Conservation (phyloP, 176 grass and related monocot species). For the Aegilops longissima region DNA sequence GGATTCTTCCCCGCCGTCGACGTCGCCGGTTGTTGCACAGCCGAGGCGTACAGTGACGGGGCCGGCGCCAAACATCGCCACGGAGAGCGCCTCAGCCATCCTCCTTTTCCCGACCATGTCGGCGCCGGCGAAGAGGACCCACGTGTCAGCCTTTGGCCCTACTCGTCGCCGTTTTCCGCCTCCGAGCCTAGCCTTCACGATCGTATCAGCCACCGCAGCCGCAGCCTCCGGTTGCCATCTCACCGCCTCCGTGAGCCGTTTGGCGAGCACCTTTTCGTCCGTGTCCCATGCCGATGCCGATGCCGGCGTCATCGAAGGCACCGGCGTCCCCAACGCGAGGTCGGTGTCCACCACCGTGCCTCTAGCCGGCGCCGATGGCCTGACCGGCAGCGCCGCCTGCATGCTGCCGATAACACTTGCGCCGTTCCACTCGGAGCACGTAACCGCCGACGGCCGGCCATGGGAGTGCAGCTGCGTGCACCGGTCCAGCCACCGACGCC, state of each 20-base stretch:
- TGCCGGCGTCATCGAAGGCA: neutral
- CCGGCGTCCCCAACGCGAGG: constrained; percentile 36
- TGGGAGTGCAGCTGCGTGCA: constrained; percentile 49
- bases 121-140: constrained; percentile 64
- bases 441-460: constrained; percentile 5
- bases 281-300: neutral
- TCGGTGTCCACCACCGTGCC: constrained; percentile 55
- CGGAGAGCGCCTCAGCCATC: constrained; percentile 69
- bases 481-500: constrained; percentile 47
- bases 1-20: constrained; percentile 43
- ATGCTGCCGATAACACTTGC: constrained; percentile 30
- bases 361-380: neutral
- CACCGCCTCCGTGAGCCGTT: constrained; percentile 53
- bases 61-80: constrained; percentile 29
- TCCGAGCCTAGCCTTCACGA: constrained; percentile 37
- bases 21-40: neutral
- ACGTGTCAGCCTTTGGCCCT: constrained; percentile 39
- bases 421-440: constrained; percentile 44
- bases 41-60: constrained; percentile 47
- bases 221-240: constrained; percentile 75
- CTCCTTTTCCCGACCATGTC: constrained; percentile 64
- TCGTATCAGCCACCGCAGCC: constrained; percentile 27
- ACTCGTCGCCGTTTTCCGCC: constrained; percentile 21
- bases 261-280: constrained; percentile 40
- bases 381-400: neutral